phyloP scores from a whole-genome alignment of 2,329 filamentous ascomycete species.

The Zasmidium angulare region DNA sequence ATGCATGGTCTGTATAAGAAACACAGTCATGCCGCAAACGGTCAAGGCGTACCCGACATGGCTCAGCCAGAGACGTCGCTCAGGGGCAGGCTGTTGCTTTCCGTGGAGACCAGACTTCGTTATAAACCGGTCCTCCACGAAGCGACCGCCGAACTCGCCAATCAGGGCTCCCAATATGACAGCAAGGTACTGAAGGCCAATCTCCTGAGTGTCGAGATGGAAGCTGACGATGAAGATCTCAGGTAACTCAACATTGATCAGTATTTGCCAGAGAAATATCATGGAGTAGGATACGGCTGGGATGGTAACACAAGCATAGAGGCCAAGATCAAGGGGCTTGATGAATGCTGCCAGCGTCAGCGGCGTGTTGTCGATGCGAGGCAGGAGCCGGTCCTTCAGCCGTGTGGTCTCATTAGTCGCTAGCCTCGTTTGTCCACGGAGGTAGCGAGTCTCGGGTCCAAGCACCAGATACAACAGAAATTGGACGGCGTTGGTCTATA shows the following conservation, averaged over 20 bases:
- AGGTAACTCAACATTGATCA: background rate
- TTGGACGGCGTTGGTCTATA: background rate
- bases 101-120: background rate
- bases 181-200: background rate
- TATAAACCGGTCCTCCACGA: background rate
- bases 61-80: background rate
- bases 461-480: background rate
- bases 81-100: background rate
- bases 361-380: conserved; percentile 1
- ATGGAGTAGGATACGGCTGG: background rate
- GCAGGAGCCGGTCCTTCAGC: background rate
- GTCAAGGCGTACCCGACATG: background rate
- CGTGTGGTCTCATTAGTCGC: background rate
- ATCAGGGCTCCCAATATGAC: background rate
- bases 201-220: background rate
- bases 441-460: background rate
- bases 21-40: background rate
- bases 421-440: background rate
- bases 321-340: background rate
- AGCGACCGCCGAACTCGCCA: background rate
- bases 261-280: background rate
- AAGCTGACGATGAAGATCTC: background rate
- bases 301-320: background rate
- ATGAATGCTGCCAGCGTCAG: background rate
- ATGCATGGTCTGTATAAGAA: background rate